Conservation (phyloP, 73 alveolate species). For the Paraurostyla sp. region DNA sequence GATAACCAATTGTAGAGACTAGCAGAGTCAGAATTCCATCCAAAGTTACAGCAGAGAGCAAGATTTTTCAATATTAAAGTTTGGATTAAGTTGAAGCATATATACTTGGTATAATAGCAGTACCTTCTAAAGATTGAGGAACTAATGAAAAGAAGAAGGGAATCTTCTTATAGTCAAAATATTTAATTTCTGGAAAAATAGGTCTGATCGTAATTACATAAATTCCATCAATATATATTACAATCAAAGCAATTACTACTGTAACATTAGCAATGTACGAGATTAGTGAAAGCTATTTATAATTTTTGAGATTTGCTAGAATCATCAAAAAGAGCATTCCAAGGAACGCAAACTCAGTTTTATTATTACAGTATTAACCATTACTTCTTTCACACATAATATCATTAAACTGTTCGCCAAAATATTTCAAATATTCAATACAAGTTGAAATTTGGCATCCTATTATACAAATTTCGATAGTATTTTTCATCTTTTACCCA, state of each 20-base stretch:
- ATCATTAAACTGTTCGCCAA: constrained; percentile 44
- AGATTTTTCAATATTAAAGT: not conserved
- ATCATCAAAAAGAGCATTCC: constrained; percentile 17
- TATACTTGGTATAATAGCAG: constrained; percentile 15
- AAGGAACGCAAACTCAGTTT: not conserved
- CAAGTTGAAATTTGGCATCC: constrained; percentile 19
- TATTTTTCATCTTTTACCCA: not conserved
- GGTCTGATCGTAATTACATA: not conserved
- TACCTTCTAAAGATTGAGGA: constrained; percentile 44
- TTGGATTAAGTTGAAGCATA: constrained; percentile 33
- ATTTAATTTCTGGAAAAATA: not conserved
- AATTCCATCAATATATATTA: not conserved
- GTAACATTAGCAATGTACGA: constrained; percentile 10
- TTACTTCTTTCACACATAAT: constrained; percentile 3
- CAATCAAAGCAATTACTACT: not conserved
- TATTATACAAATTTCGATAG: constrained; percentile 5
- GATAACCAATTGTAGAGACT: not conserved
- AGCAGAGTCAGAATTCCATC: constrained; percentile 17
- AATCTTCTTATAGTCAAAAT: not conserved
- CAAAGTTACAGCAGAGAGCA: not conserved
- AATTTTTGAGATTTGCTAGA: constrained; percentile 20
- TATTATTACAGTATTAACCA: not conserved
- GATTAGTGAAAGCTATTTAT: constrained; percentile 8
- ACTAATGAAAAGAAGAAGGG: constrained; percentile 1
- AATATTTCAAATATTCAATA: constrained; percentile 5